Conservation (phyloP, 192 early-diverging fungal species). For the Umbelopsis isabellina region DNA sequence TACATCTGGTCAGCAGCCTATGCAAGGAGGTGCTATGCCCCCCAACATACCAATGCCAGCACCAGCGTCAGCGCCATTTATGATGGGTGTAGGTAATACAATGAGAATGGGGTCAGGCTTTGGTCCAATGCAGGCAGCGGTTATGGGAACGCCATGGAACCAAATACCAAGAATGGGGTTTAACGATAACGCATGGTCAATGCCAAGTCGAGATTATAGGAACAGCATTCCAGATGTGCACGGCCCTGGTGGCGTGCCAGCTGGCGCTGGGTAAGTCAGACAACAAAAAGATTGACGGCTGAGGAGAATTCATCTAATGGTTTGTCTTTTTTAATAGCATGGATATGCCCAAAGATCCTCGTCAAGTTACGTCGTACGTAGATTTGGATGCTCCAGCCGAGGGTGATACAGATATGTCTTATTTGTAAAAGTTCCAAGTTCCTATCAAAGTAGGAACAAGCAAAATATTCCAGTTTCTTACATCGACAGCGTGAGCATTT, state of each 20-base stretch:
- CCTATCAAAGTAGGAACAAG: no score
- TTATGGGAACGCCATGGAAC: conserved; percentile 54
- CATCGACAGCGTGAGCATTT: no score
- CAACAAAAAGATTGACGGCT: neutral
- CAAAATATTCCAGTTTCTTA: no score
- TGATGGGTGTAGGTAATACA: conserved; percentile 29
- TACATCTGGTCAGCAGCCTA: conserved; percentile 3
- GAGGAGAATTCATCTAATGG: neutral
- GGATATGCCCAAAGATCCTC: conserved; percentile 62
- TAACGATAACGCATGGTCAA: conserved; percentile 27
- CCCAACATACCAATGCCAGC: neutral
- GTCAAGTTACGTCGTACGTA: conserved; percentile 83
- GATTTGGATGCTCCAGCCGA: conserved; percentile 89
- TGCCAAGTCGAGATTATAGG: conserved; percentile 7
- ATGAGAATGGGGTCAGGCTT: conserved; percentile 40
- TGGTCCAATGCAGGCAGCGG: conserved; percentile 41
- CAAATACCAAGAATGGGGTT: conserved; percentile 68
- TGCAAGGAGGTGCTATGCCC: neutral
- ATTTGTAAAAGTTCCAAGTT: conserved; percentile 20
- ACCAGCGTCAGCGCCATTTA: conserved; percentile 21
- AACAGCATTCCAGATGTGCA: conserved; percentile 11
- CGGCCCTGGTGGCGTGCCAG: conserved; percentile 17
- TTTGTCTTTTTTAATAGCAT: neutral
- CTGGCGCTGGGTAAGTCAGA: conserved; percentile 16
- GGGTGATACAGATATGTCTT: conserved; percentile 42